Base-by-base conservation (phyloP, 208 protist species). In the Crithidia expoeki region DNA sequence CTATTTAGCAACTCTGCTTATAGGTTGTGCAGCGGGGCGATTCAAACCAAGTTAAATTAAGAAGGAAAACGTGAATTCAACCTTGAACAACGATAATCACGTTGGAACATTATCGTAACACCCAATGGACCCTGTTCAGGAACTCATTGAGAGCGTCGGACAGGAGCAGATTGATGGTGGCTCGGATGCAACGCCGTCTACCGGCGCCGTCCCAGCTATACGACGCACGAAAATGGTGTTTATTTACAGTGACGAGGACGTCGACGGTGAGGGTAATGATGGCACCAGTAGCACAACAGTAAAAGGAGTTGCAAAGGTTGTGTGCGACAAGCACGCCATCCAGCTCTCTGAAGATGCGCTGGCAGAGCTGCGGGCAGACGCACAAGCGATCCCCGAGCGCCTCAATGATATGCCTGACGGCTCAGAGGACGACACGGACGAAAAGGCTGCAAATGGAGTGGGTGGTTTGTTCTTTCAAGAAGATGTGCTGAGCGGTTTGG, bases 211-310 rank as follows among this genome's bases (percentile, higher is more conserved):
- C 32, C 4, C 46, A 7, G 14, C 70, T 17, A 4, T 60, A 30
- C 47, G 51, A 9, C 80, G 80, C 62, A 80, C 72, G 0, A 89
- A 88, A 61, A 67, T 89, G 66, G 86, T 92, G 9, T 94, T 90
- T 70, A 33, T 94, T 12, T 94, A 92, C 77, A 92, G 86, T 36
- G 84, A 88, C 66, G 89, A 94, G 50, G 89, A 94, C 16, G 86
- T 79, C 44, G 89, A 92, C 16, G 86, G 80, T 9, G 51, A 72
- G n/a, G 46, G 12, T 12, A 40, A 5, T 5, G 12, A 72, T 4
- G 10, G 7, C 40, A 7, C 58, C 25, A 11, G 38, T 4, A 23
- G 19, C 42, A 40, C 36, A 40, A 32, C 11, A 19, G 32, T 51
- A 19, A 52, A 17, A 19, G 44, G 55, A 16, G 66, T 57, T 0